A percentile compares a stretch with the other conserved stretches of the same genome.
Conservation (phyloP, 495 filamentous ascomycete species). For the Penicillium ucsense region DNA sequence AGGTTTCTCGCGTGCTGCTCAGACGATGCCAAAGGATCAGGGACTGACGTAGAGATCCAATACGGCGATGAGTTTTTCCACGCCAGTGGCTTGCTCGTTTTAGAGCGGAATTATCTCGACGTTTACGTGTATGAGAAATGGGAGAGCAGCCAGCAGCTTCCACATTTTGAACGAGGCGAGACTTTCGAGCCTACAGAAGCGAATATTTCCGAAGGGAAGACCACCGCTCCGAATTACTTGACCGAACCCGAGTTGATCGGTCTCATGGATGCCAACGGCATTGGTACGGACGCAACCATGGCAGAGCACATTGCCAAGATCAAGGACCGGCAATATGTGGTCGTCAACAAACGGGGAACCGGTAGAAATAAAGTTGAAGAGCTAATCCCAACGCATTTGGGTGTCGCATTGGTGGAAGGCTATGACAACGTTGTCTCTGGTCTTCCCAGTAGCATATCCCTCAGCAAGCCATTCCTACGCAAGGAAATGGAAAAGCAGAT, state of each 20-base stretch:
- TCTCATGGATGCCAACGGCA: slow-evolving; percentile 97
- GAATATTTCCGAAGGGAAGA: slow-evolving; percentile 79
- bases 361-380: slow-evolving; percentile 57
- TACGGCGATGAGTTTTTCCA: slow-evolving; percentile 80
- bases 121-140: slow-evolving; percentile 96
- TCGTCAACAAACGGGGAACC: slow-evolving; percentile 46
- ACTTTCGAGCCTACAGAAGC: slow-evolving; percentile 83
- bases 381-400: slow-evolving; percentile 84
- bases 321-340: slow-evolving; percentile 77
- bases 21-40: slow-evolving; percentile 78
- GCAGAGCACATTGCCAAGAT: slow-evolving; percentile 96
- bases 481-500: slow-evolving; percentile 97
- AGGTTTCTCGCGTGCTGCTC: slow-evolving; percentile 95
- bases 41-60: slow-evolving; percentile 71
- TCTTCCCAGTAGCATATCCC: slow-evolving; percentile 63
- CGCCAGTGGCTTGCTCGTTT: slow-evolving; percentile 73
- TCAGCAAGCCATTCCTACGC: slow-evolving; percentile 92
- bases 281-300: slow-evolving; percentile 98
- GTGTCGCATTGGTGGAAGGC: slow-evolving; percentile 82
- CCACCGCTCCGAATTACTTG: slow-evolving; percentile 69
- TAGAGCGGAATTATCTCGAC: slow-evolving; percentile 85
- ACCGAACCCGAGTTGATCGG: slow-evolving; percentile 97
- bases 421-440: slow-evolving; percentile 73
- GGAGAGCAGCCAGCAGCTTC: slow-evolving; percentile 77
- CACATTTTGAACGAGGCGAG: slow-evolving; percentile 67